Conservation (phyloP, 371 early-diverging fungal species). For the Nematocida major region DNA sequence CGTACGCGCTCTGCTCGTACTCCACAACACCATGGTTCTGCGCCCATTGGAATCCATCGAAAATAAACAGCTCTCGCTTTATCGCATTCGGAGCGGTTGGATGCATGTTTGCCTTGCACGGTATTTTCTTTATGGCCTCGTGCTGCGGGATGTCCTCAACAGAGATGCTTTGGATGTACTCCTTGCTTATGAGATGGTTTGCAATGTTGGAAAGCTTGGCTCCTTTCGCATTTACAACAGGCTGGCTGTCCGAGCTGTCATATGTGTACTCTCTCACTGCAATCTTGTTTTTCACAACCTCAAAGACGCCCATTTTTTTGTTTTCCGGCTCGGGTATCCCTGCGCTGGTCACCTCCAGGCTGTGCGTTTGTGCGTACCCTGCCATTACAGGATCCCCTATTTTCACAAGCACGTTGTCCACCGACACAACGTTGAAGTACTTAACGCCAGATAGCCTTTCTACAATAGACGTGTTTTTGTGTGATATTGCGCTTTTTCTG, state of each 20-base stretch:
- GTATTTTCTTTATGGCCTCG: slow-evolving; percentile 61
- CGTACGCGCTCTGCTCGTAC: slow-evolving; percentile 17
- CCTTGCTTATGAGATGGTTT: slow-evolving; percentile 57
- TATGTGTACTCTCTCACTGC: slow-evolving; percentile 34
- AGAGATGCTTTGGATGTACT: slow-evolving; percentile 52
- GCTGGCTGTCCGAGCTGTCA: background rate
- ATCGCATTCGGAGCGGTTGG: slow-evolving; percentile 55
- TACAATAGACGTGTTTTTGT: background rate
- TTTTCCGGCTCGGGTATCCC: slow-evolving; percentile 54
- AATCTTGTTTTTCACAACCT: slow-evolving; percentile 15
- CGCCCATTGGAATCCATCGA: slow-evolving; percentile 62
- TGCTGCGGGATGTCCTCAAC: slow-evolving; percentile 46
- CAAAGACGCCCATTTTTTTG: slow-evolving; percentile 46
- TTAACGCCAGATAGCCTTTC: background rate
- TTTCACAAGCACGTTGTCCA: slow-evolving; percentile 64
- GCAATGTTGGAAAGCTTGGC: slow-evolving; percentile 58
- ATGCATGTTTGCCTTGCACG: slow-evolving; percentile 28
- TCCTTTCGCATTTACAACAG: background rate
- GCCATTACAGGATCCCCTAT: slow-evolving; percentile 60
- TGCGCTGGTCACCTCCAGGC: slow-evolving; percentile 57
- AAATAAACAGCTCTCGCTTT: slow-evolving; percentile 64
- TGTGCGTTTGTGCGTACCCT: slow-evolving; percentile 43
- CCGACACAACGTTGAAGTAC: slow-evolving; percentile 59
- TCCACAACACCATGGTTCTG: slow-evolving; percentile 53
- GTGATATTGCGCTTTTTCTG: background rate